phyloP scores from a whole-genome alignment of 1,139 yeast species.

The Pichia sorboxylosa region DNA sequence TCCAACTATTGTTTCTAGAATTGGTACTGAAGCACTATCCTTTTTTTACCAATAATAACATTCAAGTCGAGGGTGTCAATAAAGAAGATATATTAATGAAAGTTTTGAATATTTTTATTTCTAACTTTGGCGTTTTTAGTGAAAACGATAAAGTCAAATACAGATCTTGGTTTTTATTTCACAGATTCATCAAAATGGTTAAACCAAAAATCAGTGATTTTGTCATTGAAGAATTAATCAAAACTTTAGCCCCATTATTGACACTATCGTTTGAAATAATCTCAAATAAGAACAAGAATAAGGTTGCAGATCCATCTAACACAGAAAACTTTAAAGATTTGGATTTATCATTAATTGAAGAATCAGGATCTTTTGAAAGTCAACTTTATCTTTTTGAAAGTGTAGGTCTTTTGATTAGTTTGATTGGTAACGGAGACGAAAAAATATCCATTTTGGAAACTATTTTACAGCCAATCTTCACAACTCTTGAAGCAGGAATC shows the following conservation, averaged over 20 bases:
- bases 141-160: slow-evolving; percentile 59
- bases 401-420: slow-evolving; percentile 53
- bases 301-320: not conserved
- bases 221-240: slow-evolving; percentile 39
- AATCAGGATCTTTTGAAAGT: slow-evolving; percentile 52
- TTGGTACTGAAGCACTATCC: slow-evolving; percentile 68
- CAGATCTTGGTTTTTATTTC: slow-evolving; percentile 85
- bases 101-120: slow-evolving; percentile 66
- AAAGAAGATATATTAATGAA: slow-evolving; percentile 46
- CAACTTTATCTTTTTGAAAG: slow-evolving; percentile 81
- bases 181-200: slow-evolving; percentile 68
- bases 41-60: slow-evolving; percentile 40
- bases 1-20: slow-evolving; percentile 76
- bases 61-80: slow-evolving; percentile 26
- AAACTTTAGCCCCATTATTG: slow-evolving; percentile 21
- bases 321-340: slow-evolving; percentile 10
- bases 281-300: slow-evolving; percentile 14
- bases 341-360: slow-evolving; percentile 35
- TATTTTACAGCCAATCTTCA: slow-evolving; percentile 68
- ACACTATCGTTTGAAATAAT: slow-evolving; percentile 16
- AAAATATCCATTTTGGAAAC: slow-evolving; percentile 44
- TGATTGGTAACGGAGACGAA: slow-evolving; percentile 28
- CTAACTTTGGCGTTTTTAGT: slow-evolving; percentile 73
- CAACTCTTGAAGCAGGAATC: slow-evolving; percentile 58
- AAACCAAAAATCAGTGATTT: slow-evolving; percentile 50